Evolutionary conservation across 495 filamentous ascomycete species (phyloP), one percentile per base, ranked within the genome.

Genomic region (Margaritispora aquatica): DNA sequence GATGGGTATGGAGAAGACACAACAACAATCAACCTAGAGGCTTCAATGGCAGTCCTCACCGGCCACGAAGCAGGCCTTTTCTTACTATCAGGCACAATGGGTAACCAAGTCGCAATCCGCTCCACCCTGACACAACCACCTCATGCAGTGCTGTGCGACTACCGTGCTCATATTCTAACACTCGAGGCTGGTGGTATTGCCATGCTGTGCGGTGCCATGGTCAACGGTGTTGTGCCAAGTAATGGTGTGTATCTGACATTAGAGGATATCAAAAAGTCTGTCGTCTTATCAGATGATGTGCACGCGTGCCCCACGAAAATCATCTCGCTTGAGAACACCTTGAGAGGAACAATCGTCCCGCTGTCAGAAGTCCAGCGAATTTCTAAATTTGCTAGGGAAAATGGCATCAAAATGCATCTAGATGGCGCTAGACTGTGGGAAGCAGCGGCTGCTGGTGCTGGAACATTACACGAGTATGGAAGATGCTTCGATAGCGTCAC

Each of bases 31-130:
- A 75, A 80, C 55, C 81, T 96, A 31, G 87, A 90, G 70, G 67
- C 74, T 31, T 84, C 87, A 61, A 77, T 94, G 26, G 87, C 89
- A 26, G 69, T 75, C 26, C 77, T 92, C 4, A 83, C 88, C 1
- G 79, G 80, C 63, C 89, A 94, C 66, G 83, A 89, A 58, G 84
- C 83, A 26, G 85, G 79, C 0, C 74, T 92, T 0, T 82, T 96
- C 41, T 89, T 96, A 21, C 75, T 94, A 51, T 92, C 87, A 0
- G 92, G 92, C 2, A 96, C 92, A 15, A 95, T 96, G 89, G 92
- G 86, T 27, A 93, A 93, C 73, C 88, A 91, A 65, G 70, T 93
- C 59, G 82, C 80, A n/a, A 67, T 93, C n/a, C 81, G 88, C 9
- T 72, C 86, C 0, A 77, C 87, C 55, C 77, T 93, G 34, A 76